Conservation (phyloP, 768 basidiomycete genomes). For the Dendrothele bispora region DNA sequence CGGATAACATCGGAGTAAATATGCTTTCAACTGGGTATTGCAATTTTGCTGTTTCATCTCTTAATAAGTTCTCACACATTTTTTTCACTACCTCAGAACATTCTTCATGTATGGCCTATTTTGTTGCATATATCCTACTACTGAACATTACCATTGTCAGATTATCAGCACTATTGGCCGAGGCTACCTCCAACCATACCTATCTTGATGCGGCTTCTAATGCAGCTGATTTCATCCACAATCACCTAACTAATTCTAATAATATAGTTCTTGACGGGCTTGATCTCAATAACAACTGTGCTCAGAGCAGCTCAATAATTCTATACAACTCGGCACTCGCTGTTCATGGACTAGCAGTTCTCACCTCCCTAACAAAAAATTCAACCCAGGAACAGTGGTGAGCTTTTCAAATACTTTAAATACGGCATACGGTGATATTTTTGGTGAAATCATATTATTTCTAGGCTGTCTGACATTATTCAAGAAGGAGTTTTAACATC, state of each 20-base stretch:
- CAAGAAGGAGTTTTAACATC: no score
- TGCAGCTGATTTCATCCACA: conserved; percentile 9
- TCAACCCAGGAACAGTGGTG: no score
- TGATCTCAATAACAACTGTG: conserved; percentile 7
- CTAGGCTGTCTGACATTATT: no score
- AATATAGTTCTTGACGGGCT: conserved; percentile 1
- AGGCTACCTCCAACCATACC: conserved; percentile 10
- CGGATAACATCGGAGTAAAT: not conserved
- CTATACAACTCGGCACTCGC: conserved; percentile 10
- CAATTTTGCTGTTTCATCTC: no score
- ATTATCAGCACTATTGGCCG: conserved; percentile 9
- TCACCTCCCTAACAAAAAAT: conserved; percentile 8
- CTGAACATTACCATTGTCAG: not conserved
- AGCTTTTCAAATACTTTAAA: no score
- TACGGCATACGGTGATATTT: no score
- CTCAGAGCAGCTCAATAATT: not conserved
- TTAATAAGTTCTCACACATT: no score
- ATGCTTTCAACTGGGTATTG: conserved; percentile 12
- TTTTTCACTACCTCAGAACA: not conserved
- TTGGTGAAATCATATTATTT: no score
- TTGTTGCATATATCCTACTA: not conserved
- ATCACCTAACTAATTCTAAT: conserved; percentile 5
- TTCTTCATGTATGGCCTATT: conserved; percentile 1
- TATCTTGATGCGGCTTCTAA: conserved; percentile 7
- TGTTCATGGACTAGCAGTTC: conserved; percentile 12